Evolutionary conservation across 257 asterid genomes (phyloP).

Genomic region (Linaria vulgaris): DNA sequence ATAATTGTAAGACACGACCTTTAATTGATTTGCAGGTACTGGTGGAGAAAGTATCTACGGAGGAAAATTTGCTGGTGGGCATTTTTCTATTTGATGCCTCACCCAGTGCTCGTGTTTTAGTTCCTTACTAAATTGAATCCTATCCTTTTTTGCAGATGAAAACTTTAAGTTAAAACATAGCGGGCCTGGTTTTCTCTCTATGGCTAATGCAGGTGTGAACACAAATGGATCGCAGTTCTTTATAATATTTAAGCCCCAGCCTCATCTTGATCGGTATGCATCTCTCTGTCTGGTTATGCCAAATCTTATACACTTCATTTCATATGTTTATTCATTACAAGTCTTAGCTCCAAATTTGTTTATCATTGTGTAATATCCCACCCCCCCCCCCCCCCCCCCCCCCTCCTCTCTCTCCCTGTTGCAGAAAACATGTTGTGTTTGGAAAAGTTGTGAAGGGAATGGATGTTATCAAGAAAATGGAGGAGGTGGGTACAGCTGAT

Average conservation of each 20-base stretch:
- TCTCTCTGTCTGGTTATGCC: slow-evolving; percentile 20
- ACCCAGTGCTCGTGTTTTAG: slow-evolving; percentile 19
- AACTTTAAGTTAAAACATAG: slow-evolving; percentile 76
- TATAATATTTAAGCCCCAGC: slow-evolving; percentile 78
- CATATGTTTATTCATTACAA: not conserved
- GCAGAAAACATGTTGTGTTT: slow-evolving; percentile 96
- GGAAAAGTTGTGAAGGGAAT: slow-evolving; percentile 93
- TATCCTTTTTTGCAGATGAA: slow-evolving; percentile 60
- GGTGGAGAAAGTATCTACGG: slow-evolving; percentile 99
- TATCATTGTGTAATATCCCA: slow-evolving; percentile 4
- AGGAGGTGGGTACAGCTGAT: slow-evolving; percentile 68
- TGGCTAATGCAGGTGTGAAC: slow-evolving; percentile 96
- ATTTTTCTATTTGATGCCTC: slow-evolving; percentile 15
- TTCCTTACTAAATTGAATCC: not conserved
- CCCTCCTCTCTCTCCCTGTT: slow-evolving; percentile 26
- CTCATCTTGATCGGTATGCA: slow-evolving; percentile 96
- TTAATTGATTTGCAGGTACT: slow-evolving; percentile 98
- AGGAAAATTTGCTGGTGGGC: slow-evolving; percentile 87
- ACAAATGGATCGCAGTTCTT: slow-evolving; percentile 99
- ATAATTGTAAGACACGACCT: slow-evolving; percentile 68
- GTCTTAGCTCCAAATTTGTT: slow-evolving; percentile 18
- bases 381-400: slow-evolving; percentile 12
- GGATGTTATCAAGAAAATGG: slow-evolving; percentile 78
- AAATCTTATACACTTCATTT: not conserved
- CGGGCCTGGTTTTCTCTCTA: slow-evolving; percentile 84